These are phyloP conservation scores for Exobasidium cylindrosporum DNA, from an alignment of 1,284 basidiomycete genomes.

Conservation along the genomic window DNA sequence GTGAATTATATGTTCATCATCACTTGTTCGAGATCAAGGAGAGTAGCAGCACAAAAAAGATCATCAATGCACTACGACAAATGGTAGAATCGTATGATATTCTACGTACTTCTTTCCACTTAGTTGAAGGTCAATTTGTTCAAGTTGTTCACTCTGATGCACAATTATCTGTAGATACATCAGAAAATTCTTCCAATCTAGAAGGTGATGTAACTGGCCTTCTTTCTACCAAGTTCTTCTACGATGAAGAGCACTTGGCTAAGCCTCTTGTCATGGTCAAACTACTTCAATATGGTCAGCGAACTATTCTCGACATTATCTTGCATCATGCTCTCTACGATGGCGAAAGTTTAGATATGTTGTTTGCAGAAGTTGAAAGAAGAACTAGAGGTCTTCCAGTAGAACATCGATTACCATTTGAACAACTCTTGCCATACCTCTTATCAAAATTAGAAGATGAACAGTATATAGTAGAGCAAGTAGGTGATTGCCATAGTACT, in stretches of 20 bases:
- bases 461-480: constrained; percentile 26
- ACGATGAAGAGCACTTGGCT: not conserved
- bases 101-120: constrained; percentile 43
- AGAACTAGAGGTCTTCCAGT: not conserved
- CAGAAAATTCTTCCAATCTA: not conserved
- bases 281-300: not conserved
- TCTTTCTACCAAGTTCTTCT: not conserved
- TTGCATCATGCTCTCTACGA: constrained; percentile 46
- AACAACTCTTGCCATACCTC: constrained; percentile 31
- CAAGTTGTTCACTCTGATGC: constrained; percentile 31
- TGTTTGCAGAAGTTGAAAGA: constrained; percentile 26
- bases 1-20: constrained; percentile 40
- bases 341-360: constrained; percentile 32
- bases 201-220: not conserved
- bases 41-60: not conserved
- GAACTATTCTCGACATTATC: constrained; percentile 13
- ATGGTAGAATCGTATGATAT: constrained; percentile 34
- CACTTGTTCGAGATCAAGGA: constrained; percentile 25
- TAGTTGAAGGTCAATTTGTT: constrained; percentile 27
- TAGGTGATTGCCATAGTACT: constrained; percentile 24
- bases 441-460: constrained; percentile 28
- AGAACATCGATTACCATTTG: constrained; percentile 22
- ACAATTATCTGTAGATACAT: not conserved
- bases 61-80: constrained; percentile 26
- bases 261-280: not conserved